Evolutionary conservation across 2,329 filamentous ascomycete genomes (phyloP).

Genomic region (Orbilia ellipsospora): DNA sequence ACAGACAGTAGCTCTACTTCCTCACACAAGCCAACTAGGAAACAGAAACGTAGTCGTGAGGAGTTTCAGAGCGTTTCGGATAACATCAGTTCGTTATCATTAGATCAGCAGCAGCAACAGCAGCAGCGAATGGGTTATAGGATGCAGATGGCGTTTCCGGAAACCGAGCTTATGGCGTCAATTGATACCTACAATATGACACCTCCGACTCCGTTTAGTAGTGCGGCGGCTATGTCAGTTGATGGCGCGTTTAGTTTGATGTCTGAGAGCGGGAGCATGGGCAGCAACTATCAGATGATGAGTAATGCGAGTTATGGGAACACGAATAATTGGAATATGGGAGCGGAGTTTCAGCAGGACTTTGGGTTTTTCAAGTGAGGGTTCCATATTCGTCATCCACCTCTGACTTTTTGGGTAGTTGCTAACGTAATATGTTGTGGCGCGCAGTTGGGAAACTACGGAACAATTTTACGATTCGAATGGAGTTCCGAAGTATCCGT

Average conservation of each 20-base stretch:
- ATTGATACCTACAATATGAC: constrained; percentile 22
- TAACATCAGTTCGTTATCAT: constrained; percentile 20
- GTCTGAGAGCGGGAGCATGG: constrained; percentile 6
- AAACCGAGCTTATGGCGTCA: constrained; percentile 26
- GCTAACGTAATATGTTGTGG: constrained; percentile 14
- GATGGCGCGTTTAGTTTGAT: constrained; percentile 37
- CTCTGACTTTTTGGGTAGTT: neutral
- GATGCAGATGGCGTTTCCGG: constrained; percentile 25
- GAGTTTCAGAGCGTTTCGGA: constrained; percentile 21
- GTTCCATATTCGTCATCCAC: neutral
- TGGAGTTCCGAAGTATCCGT: constrained; percentile 43
- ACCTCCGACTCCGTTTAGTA: constrained; percentile 20
- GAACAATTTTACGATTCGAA: constrained; percentile 45
- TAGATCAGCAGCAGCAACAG: constrained; percentile 15
- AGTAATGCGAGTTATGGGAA: constrained; percentile 22
- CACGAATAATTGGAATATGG: constrained; percentile 38
- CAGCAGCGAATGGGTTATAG: constrained; percentile 19
- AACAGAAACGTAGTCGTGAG: constrained; percentile 23
- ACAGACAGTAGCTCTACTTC: constrained; percentile 26
- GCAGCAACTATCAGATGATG: constrained; percentile 15
- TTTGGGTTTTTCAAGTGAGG: constrained; percentile 43
- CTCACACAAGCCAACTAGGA: constrained; percentile 27
- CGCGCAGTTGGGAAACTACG: constrained; percentile 31
- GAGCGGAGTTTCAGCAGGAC: constrained; percentile 37
- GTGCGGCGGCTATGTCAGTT: constrained; percentile 5